phyloP scores from a whole-genome alignment of 2,329 filamentous ascomycete genomes.

The Trichoderma brevicompactum region DNA sequence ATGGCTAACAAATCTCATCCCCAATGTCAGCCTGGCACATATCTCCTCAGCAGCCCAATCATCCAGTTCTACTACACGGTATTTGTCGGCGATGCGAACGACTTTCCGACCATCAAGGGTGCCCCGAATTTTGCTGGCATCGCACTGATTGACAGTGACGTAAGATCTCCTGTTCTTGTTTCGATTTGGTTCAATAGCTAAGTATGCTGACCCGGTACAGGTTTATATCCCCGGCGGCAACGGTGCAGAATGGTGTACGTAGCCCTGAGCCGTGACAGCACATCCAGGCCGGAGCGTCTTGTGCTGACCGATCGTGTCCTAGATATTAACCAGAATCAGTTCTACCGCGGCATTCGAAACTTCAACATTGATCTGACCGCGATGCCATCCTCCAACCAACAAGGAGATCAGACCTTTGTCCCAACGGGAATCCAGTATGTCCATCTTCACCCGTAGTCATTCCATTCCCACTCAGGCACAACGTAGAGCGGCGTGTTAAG shows the following conservation, averaged over 20 bases:
- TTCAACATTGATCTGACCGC: slow-evolving; percentile 60
- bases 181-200: too few relatives aligned
- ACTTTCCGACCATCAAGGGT: slow-evolving; percentile 76
- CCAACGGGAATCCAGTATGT: too few relatives aligned
- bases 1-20: too few relatives aligned
- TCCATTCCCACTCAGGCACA: too few relatives aligned
- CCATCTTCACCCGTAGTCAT: too few relatives aligned
- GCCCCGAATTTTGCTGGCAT: slow-evolving; percentile 75
- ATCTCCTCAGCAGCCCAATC: slow-evolving; percentile 32
- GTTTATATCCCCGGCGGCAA: slow-evolving; percentile 60
- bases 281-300: too few relatives aligned
- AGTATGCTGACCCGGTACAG: too few relatives aligned
- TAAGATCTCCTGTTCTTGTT: too few relatives aligned
- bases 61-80: slow-evolving; percentile 31
- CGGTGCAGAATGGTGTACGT: slow-evolving; percentile 69
- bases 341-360: slow-evolving; percentile 81
- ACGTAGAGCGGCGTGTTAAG: too few relatives aligned
- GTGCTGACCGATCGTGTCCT: too few relatives aligned
- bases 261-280: too few relatives aligned
- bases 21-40: slow-evolving; percentile 28
- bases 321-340: slow-evolving; percentile 82
- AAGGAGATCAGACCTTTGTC: too few relatives aligned
- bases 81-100: slow-evolving; percentile 62
- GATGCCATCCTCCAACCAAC: slow-evolving; percentile 68
- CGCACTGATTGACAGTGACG: slow-evolving; percentile 85